These are phyloP conservation scores for Pilobolus umbonatus DNA, from an alignment of 192 early-diverging fungal genomes.

Conservation along the genomic window DNA sequence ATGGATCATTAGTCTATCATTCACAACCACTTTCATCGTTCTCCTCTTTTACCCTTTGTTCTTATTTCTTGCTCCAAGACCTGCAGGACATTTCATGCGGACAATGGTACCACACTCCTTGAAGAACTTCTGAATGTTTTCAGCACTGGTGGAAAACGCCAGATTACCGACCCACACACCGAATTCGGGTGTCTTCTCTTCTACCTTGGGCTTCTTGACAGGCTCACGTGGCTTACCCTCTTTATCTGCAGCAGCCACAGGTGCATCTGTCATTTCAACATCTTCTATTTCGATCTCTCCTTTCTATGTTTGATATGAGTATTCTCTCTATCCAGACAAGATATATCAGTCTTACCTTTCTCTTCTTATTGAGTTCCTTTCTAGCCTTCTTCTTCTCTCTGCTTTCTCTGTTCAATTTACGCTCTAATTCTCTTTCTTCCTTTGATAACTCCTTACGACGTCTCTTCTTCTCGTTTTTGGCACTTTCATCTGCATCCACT, in stretches of 20 bases:
- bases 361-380: constrained; percentile 39
- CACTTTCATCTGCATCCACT: constrained; percentile 13
- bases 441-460: neutral
- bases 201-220: constrained; percentile 24
- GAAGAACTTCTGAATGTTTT: constrained; percentile 56
- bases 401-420: constrained; percentile 31
- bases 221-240: constrained; percentile 37
- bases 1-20: no score
- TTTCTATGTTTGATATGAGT: constrained; percentile 13
- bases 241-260: constrained; percentile 39
- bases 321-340: no score
- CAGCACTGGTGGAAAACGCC: constrained; percentile 51
- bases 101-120: constrained; percentile 42
- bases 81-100: constrained; percentile 44
- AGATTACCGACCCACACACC: constrained; percentile 76
- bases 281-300: constrained; percentile 29
- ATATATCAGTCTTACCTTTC: constrained; percentile 20
- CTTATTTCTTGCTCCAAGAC: constrained; percentile 37
- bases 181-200: constrained; percentile 29
- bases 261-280: constrained; percentile 34
- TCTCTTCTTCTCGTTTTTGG: constrained; percentile 13
- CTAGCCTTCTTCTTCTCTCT: constrained; percentile 40
- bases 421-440: constrained; percentile 19
- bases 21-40: constrained; percentile 36
- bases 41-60: constrained; percentile 30